Base-by-base conservation (phyloP, 805 yeast genomes). In the Naumovozyma dairenensis region DNA sequence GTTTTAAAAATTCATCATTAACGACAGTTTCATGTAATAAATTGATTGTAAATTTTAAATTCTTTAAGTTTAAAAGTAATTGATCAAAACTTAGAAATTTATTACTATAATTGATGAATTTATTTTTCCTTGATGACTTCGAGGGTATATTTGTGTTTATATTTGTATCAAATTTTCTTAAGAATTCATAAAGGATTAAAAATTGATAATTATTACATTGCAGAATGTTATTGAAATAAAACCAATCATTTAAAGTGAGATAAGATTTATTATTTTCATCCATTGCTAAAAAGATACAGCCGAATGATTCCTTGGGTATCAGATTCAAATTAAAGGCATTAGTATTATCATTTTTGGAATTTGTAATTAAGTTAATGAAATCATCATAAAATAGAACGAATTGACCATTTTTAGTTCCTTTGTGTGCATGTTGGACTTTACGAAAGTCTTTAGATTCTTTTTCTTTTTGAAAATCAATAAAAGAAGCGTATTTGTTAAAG, bases 211-310 rank as follows among this genome's bases (percentile, higher is more conserved):
- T 61, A 36, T 64, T 56, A 36, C 71, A 66, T 41, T 66, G 67
- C 34, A 74, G 58, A 28, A 70, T 44, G 39, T 69, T 66, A 47
- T 81, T 76, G 53, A 89, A 82, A 28, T 69, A 68, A 32, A 72
- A 60, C 80, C 94, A 89, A 53, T 89, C 96, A 17, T 64, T 55
- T 32, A 76, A 63, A 18, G 72, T 67, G 32, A 84, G 66, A 38
- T 67, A 76, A 6, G 96, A 96, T 44, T 74, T 72, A 36, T 68
- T 65, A 25, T 69, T 66, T 38, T 72, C 72, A 60, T 89, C 97
- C 12, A 94, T 84, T 18, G 85, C 75, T 36, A 80, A 65, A 53
- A 81, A 89, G 31, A 89, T 74, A 39, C 87, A 67, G 5, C 80
- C 81, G 55, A 74, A 74, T 4, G 80, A 69, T 42, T 74, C 67